These are phyloP conservation scores for Trametes polyzona DNA, from an alignment of 1,284 basidiomycete species.

Conservation along the genomic window DNA sequence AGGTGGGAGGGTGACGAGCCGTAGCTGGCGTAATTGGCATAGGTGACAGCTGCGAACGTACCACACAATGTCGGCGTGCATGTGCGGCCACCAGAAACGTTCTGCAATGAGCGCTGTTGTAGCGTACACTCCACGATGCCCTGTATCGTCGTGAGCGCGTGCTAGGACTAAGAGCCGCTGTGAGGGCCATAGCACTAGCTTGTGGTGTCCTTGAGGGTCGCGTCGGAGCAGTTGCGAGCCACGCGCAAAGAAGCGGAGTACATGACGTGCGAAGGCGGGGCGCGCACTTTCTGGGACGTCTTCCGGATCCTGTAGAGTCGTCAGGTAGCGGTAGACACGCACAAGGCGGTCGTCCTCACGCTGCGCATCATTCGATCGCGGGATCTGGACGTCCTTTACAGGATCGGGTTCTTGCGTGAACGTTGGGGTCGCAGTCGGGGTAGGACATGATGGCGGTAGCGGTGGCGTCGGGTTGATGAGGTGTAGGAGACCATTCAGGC, in stretches of 20 bases:
- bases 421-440: neutral
- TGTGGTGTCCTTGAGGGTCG: slow-evolving; percentile 2
- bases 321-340: too few relatives aligned
- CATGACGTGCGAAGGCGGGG: neutral
- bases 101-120: slow-evolving; percentile 9
- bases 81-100: slow-evolving; percentile 35
- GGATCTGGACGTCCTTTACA: too few relatives aligned
- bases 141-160: slow-evolving; percentile 30
- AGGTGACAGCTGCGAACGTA: slow-evolving; percentile 41
- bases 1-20: slow-evolving; percentile 36
- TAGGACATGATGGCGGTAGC: neutral
- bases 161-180: neutral
- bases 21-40: slow-evolving; percentile 37
- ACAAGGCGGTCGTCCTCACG: too few relatives aligned
- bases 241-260: slow-evolving; percentile 16
- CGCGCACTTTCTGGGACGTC: too few relatives aligned
- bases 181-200: slow-evolving; percentile 11
- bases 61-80: slow-evolving; percentile 35
- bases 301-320: too few relatives aligned
- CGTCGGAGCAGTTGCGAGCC: slow-evolving; percentile 17
- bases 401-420: neutral
- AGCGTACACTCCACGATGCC: slow-evolving; percentile 28
- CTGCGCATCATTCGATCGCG: too few relatives aligned
- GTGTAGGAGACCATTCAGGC: slow-evolving; percentile 24
- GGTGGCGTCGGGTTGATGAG: slow-evolving; percentile 2